phyloP scores from a whole-genome alignment of 1,139 yeast genomes.

The Waltiozyma solani region DNA sequence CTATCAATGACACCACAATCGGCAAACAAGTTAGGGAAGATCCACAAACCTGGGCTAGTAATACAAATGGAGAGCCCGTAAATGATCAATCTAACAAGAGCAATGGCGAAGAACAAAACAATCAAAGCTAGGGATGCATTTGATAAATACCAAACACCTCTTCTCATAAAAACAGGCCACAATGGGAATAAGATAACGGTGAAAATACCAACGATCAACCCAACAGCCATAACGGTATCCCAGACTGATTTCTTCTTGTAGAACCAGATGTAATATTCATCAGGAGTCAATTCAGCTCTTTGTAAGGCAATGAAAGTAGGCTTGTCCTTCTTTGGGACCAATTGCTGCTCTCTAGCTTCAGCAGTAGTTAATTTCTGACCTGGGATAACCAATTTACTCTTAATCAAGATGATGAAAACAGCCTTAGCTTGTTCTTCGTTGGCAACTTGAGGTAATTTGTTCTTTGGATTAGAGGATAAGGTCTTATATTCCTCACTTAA shows the following conservation, averaged over 20 bases:
- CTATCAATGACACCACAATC: slow-evolving; percentile 93
- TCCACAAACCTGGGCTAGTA: slow-evolving; percentile 73
- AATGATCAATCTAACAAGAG: slow-evolving; percentile 68
- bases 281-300: slow-evolving; percentile 66
- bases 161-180: slow-evolving; percentile 89
- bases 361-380: slow-evolving; percentile 60
- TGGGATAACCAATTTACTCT: slow-evolving; percentile 67
- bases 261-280: slow-evolving; percentile 81
- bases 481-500: slow-evolving; percentile 60
- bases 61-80: slow-evolving; percentile 53
- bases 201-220: slow-evolving; percentile 56
- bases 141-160: slow-evolving; percentile 86
- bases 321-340: slow-evolving; percentile 61
- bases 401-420: slow-evolving; percentile 58
- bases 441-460: slow-evolving; percentile 46
- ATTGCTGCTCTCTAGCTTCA: slow-evolving; percentile 53
- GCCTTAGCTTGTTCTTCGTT: slow-evolving; percentile 49
- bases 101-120: slow-evolving; percentile 66
- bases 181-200: slow-evolving; percentile 84
- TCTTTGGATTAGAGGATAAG: slow-evolving; percentile 42
- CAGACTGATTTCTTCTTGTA: slow-evolving; percentile 68
- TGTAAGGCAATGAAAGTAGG: slow-evolving; percentile 62
- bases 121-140: slow-evolving; percentile 68
- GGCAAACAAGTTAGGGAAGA: slow-evolving; percentile 91
- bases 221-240: slow-evolving; percentile 54